phyloP scores from a whole-genome alignment of 1,284 basidiomycete species.

The Cryptococcus deneoformans region DNA sequence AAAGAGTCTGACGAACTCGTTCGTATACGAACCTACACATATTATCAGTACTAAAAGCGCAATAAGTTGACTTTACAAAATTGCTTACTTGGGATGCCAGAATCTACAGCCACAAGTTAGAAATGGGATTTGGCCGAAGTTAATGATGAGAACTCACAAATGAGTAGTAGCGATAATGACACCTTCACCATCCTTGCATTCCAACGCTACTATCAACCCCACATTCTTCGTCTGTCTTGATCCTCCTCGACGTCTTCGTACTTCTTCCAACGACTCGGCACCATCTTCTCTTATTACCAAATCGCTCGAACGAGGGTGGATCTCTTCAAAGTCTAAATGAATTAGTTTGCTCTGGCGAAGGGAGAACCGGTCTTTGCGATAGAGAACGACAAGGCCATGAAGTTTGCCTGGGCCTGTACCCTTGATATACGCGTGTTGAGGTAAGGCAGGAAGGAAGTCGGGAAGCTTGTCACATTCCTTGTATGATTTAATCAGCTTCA shows the following conservation, averaged over 20 bases:
- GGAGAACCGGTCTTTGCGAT: conserved; percentile 57
- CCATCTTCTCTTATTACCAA: conserved; percentile 21
- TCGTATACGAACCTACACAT: conserved; percentile 64
- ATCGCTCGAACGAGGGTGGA: conserved; percentile 22
- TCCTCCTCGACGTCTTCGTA: conserved; percentile 30
- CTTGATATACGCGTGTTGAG: conserved; percentile 55
- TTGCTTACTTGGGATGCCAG: conserved; percentile 79
- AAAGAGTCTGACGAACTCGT: conserved; percentile 61
- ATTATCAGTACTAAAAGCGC: background rate
- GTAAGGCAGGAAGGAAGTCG: conserved; percentile 60
- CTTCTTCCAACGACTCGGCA: too few relatives aligned
- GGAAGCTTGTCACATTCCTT: conserved; percentile 60
- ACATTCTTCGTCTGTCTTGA: conserved; percentile 81
- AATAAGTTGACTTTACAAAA: background rate
- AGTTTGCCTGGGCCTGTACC: conserved; percentile 67
- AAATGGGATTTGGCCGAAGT: background rate
- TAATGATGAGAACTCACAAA: conserved; percentile 33
- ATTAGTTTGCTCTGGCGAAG: conserved; percentile 55
- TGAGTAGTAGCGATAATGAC: conserved; percentile 68
- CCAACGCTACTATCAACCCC: conserved; percentile 67
- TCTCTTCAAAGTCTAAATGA: conserved; percentile 63
- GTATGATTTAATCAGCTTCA: background rate
- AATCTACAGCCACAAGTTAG: conserved; percentile 53
- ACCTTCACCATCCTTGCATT: conserved; percentile 48
- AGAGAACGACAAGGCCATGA: conserved; percentile 80